A percentile compares a stretch with the other conserved stretches of the same genome.
phyloP scores from a whole-genome alignment of 768 basidiomycete genomes.

The Phaeotremella fagi region DNA sequence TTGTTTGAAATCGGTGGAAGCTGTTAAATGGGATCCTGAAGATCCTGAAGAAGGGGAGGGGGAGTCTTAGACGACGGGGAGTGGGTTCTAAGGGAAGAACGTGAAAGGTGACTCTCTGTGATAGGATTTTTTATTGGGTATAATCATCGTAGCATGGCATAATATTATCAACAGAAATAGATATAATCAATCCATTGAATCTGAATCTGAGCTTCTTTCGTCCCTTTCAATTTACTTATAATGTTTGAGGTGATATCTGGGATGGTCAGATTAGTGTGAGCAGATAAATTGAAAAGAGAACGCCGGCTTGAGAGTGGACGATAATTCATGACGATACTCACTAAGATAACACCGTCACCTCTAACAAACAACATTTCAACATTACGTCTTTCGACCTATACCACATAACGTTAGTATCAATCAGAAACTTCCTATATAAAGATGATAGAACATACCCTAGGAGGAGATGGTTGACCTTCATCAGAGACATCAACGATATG shows the following conservation, averaged over 20 bases:
- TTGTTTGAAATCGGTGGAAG: slow-evolving; percentile 71
- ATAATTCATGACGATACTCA: slow-evolving; percentile 43
- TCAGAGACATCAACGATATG: slow-evolving; percentile 89
- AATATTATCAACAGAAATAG: too few species aligned
- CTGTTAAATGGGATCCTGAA: slow-evolving; percentile 57
- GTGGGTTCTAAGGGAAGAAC: too few species aligned
- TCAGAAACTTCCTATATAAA: not conserved
- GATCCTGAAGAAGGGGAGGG: slow-evolving; percentile 16
- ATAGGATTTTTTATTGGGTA: not conserved
- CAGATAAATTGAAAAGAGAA: too few species aligned
- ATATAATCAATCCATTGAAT: too few species aligned
- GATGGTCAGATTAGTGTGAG: not conserved
- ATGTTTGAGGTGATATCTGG: not conserved
- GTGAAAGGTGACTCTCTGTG: too few species aligned
- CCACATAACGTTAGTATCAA: not conserved
- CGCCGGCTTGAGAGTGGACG: not conserved
- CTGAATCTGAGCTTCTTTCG: too few species aligned
- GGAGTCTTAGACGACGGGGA: not conserved
- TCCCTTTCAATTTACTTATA: not conserved
- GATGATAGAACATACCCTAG: slow-evolving; percentile 48
- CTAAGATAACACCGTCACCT: slow-evolving; percentile 94
- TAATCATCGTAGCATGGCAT: not conserved
- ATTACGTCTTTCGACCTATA: slow-evolving; percentile 55
- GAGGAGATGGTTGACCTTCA: slow-evolving; percentile 50
- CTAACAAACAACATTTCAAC: slow-evolving; percentile 98